These are phyloP conservation scores for sweet orange (Citrus sinensis) DNA, from an alignment of 345 rosid genomes.

Conservation along the genomic window DVS_A1.0 CM039167.1:12005001-12005500, in stretches of 20 bases:
- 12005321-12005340: background rate
- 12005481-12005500: no score
- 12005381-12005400: background rate
- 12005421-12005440: no score
- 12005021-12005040: background rate
- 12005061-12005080: no score
- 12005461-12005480: no score
- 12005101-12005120: no score
- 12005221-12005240: background rate
- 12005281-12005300: background rate
- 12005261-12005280: background rate
- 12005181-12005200: no score
- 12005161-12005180: no score
- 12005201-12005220: background rate
- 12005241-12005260: background rate
- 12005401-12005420: no score
- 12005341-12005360: background rate
- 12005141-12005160: no score
- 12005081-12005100: no score
- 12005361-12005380: background rate
- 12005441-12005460: no score
- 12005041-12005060: background rate
- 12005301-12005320: background rate
- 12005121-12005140: no score
- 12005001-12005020: background rate